Conservation (phyloP, 768 basidiomycete species). For the Xerocomellus intermedius region DNA sequence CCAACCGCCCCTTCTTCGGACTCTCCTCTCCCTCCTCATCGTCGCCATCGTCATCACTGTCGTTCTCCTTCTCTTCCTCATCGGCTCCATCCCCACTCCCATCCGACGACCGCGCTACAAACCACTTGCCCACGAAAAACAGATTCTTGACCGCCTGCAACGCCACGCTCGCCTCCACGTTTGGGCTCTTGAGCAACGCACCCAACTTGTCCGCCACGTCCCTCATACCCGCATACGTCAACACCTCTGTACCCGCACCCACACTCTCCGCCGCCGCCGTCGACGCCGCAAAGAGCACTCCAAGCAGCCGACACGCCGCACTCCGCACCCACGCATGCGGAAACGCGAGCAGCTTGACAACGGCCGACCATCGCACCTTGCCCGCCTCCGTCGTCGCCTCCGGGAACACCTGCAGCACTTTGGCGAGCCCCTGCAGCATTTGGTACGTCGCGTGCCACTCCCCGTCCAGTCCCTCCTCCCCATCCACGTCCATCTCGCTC, state of each 20-base stretch:
- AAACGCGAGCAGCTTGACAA: conserved; percentile 71
- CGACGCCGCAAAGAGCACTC: conserved; percentile 60
- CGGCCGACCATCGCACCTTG: conserved; percentile 58
- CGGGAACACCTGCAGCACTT: conserved; percentile 59
- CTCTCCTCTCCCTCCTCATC: conserved; percentile 30
- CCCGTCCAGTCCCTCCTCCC: conserved; percentile 51
- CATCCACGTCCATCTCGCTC: conserved; percentile 47
- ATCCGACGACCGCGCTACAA: conserved; percentile 43
- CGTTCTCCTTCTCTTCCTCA: conserved; percentile 21
- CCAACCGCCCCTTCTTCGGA: conserved; percentile 15
- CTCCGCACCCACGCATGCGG: conserved; percentile 95
- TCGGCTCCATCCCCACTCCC: conserved; percentile 13
- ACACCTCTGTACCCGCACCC: conserved; percentile 36
- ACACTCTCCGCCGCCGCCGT: conserved; percentile 23
- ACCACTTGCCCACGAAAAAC: conserved; percentile 89
- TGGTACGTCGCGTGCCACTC: conserved; percentile 88
- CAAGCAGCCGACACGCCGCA: conserved; percentile 74
- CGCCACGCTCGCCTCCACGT: conserved; percentile 68
- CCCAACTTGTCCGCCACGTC: conserved; percentile 73
- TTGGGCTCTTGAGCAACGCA: conserved; percentile 76
- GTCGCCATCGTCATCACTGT: background rate
- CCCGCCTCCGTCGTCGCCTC: conserved; percentile 44
- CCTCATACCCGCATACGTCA: conserved; percentile 57
- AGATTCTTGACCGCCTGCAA: conserved; percentile 91
- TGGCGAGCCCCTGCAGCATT: conserved; percentile 61